phyloP scores from a whole-genome alignment of 2,329 filamentous ascomycete genomes.

The Anthostomella pinea region DNA sequence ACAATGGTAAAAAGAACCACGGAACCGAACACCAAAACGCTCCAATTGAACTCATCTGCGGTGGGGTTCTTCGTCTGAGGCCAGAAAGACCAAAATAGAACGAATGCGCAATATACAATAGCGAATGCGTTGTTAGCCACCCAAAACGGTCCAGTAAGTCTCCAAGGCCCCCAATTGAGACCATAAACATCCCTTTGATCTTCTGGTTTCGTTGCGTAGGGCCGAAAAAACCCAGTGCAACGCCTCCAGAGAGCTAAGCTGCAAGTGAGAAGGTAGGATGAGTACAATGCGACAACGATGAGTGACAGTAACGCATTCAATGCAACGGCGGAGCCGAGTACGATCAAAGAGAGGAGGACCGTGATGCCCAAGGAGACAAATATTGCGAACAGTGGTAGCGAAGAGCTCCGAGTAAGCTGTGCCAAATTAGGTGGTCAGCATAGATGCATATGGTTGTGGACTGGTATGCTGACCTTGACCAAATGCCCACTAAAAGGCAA shows the following conservation, averaged over 20 bases:
- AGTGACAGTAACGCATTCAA: slow-evolving; percentile 46
- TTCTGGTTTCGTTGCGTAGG: slow-evolving; percentile 6
- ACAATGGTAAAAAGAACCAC: slow-evolving; percentile 43
- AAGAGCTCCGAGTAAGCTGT: too few relatives aligned
- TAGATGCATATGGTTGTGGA: too few relatives aligned
- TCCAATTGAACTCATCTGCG: slow-evolving; percentile 45
- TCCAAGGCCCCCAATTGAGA: slow-evolving; percentile 53
- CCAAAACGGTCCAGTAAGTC: slow-evolving; percentile 47
- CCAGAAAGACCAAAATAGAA: slow-evolving; percentile 58
- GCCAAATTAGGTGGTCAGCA: too few relatives aligned
- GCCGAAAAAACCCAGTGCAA: slow-evolving; percentile 27
- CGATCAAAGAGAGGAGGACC: slow-evolving; percentile 25
- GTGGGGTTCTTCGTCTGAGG: slow-evolving; percentile 34
- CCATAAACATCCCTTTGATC: slow-evolving; percentile 2
- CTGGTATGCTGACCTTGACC: too few relatives aligned
- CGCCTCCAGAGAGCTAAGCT: slow-evolving; percentile 41
- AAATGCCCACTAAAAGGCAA: slow-evolving; percentile 14
- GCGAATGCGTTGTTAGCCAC: slow-evolving; percentile 54
- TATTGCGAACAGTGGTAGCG: too few relatives aligned
- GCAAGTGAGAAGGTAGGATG: slow-evolving; percentile 41
- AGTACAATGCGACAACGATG: slow-evolving; percentile 40
- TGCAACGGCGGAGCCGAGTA: slow-evolving; percentile 29
- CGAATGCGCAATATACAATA: slow-evolving; percentile 50
- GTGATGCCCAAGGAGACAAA: too few relatives aligned
- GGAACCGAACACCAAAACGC: slow-evolving; percentile 41